Evolutionary conservation across 2,329 filamentous ascomycete genomes (phyloP), one percentile per base, ranked within the genome.

Genomic region (Xylariaceae sp.): DNA sequence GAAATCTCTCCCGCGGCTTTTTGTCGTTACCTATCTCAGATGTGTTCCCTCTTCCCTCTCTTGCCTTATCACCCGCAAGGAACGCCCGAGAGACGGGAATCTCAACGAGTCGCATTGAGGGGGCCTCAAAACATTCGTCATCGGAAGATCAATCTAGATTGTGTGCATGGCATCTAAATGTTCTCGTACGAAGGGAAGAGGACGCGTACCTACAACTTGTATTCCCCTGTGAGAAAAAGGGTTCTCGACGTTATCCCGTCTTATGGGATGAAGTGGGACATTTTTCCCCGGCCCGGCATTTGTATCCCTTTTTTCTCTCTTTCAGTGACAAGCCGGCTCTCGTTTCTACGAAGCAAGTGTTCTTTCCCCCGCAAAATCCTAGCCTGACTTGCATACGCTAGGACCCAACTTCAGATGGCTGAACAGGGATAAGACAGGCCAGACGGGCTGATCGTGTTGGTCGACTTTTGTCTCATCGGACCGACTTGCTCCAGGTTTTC

Each of bases 401-500:
- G 45, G 15, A 30, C 23, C 59, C 39, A 7, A 9, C 59, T 58
- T 58, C 54, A 58, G 37, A 53, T 56, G 49, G 55, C 55, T 35
- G 55, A 59, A 54, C 56, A 51, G 52, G 45, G 52, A 54, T 48
- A 39, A 49, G 18, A 44, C n/a, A 15, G 30, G 1, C 15, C n/a
- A 15, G 30, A 2, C 15, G 37, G 11, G 51, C 37, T 53, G n/a
- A 9, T 41, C 9, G 37, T 41, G 23, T 30, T 30, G 23, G 23
- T 8, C 37, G 7, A 41, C 37, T 45, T 11, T 45, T 53, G 49
- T 63, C 59, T 61, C 58, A 63, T 63, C 61, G 61, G 61, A 58
- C 61, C 61, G 61, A 63, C 59, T 63, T 10, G 23, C 59, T 57
- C 61, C 59, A 61, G 58, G 50, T 61, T 63, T 61, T 55, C 53